phyloP scores from a whole-genome alignment of 768 basidiomycete genomes.

The Boletus bicolor region DNA sequence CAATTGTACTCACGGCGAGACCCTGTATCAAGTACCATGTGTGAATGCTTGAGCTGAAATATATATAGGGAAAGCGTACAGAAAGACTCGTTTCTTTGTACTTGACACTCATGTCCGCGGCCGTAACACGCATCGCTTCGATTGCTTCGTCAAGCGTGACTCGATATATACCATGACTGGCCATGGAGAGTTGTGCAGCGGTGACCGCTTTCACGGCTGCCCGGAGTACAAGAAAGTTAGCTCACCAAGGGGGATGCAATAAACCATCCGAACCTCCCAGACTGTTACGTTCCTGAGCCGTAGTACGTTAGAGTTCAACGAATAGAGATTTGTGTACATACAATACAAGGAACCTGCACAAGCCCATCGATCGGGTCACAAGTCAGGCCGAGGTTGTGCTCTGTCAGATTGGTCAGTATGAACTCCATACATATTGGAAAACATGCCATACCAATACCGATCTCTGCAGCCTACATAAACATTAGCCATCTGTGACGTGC shows the following conservation, averaged over 20 bases:
- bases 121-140: slow-evolving; percentile 90
- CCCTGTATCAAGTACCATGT: slow-evolving; percentile 36
- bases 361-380: slow-evolving; percentile 94
- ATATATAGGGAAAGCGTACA: slow-evolving; percentile 40
- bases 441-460: slow-evolving; percentile 68
- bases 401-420: slow-evolving; percentile 34
- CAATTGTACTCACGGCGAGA: slow-evolving; percentile 47
- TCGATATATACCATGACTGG: slow-evolving; percentile 81
- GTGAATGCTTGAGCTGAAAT: background rate
- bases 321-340: slow-evolving; percentile 30
- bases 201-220: slow-evolving; percentile 89
- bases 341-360: slow-evolving; percentile 95
- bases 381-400: slow-evolving; percentile 85
- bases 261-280: slow-evolving; percentile 57
- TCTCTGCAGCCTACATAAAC: slow-evolving; percentile 67
- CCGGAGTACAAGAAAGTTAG: slow-evolving; percentile 7
- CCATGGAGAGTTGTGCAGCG: slow-evolving; percentile 92
- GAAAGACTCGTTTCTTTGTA: slow-evolving; percentile 96
- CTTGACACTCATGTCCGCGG: slow-evolving; percentile 91
- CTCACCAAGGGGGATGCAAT: background rate
- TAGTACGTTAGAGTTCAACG: background rate
- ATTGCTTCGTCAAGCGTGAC: slow-evolving; percentile 94
- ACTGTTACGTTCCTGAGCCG: slow-evolving; percentile 72
- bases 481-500: background rate
- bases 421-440: background rate